Evolutionary conservation across 441 rosid species (phyloP), one percentile per base, ranked within the genome.

Genomic region (Cnidoscolus chayamansa): DNA sequence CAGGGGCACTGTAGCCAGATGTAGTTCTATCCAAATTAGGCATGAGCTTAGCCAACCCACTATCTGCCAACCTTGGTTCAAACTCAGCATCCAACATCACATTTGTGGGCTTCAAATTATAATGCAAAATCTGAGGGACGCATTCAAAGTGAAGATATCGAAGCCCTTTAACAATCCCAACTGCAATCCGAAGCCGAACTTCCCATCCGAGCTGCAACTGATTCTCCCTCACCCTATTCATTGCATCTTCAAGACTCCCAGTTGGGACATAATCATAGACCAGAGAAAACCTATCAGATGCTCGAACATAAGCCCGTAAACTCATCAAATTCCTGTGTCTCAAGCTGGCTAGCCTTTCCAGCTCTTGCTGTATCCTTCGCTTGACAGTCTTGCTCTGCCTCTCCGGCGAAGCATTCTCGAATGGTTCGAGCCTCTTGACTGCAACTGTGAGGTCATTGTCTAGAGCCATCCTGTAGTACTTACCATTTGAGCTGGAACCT

Each of bases 11-110:
- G 64, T 89, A 92, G 62, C 86, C 85, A 54, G 93, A 85, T 1
- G 82, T 64, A 7, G 80, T 53, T 68, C 85, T 65, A 73, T 82
- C 82, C 71, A 83, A 79, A 84, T 80, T 75, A 10, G 97, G 92
- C 80, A 86, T 66, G 58, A 88, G 87, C 81, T 84, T 88, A 19
- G 82, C 84, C 81, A 92, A 84, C 5, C 95, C 96, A 61, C 84
- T 86, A 82, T 95, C 99, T 0, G 89, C 85, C 86, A 95, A 76
- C 80, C 92, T 78, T 0, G 99, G 96, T 80, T 87, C 95, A 67
- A 86, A 91, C 84, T 95, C 99, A 40, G 89, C 84, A 83, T 95
- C 98, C 87, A 92, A 81, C 88, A 95, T 89, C 68, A 95, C 97
- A 79, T 95, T 95, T 25, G 87, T 81, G 9, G 94, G 97, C 86